Percentiles rank a stretch among this genome's conserved stretches.
phyloP scores from a whole-genome alignment of 441 rosid species.

The Adansonia gregorii region DNA sequence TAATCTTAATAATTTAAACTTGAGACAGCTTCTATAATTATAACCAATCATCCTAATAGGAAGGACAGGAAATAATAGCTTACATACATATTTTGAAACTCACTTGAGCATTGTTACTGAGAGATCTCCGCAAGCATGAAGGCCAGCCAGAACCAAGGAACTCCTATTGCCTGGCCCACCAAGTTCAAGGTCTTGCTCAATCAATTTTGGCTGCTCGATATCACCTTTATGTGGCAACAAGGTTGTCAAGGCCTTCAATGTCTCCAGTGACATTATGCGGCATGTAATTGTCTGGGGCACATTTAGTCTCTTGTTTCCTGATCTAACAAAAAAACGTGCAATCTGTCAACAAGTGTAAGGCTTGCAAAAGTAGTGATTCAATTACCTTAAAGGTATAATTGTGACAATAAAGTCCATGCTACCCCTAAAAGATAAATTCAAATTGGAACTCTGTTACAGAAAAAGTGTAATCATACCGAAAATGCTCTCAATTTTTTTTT shows the following conservation, averaged over 20 bases:
- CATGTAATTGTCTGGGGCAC: slow-evolving; percentile 77
- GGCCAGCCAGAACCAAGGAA: slow-evolving; percentile 84
- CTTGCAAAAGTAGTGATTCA: slow-evolving; percentile 11
- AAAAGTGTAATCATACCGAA: neutral
- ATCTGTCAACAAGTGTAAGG: slow-evolving; percentile 32
- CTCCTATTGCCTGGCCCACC: slow-evolving; percentile 31
- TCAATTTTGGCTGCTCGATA: slow-evolving; percentile 35
- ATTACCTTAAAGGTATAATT: neutral
- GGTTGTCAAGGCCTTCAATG: slow-evolving; percentile 60
- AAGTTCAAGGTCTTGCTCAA: slow-evolving; percentile 29
- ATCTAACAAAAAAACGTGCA: slow-evolving; percentile 54
- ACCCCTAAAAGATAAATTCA: neutral
- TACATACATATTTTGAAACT: slow-evolving; percentile 35
- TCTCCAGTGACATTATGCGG: slow-evolving; percentile 62
- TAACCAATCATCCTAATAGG: slow-evolving; percentile 2
- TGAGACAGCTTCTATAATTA: neutral
- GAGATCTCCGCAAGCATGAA: slow-evolving; percentile 97
- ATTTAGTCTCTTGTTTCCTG: slow-evolving; percentile 54
- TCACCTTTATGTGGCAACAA: slow-evolving; percentile 38
- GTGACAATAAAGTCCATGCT: neutral
- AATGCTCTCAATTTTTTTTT: neutral
- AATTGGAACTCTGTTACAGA: neutral
- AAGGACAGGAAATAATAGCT: neutral
- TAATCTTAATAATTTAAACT: neutral
- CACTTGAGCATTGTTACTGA: slow-evolving; percentile 91